Conservation (phyloP, 2,329 filamentous ascomycete genomes). For the Colletotrichum trifolii region DNA sequence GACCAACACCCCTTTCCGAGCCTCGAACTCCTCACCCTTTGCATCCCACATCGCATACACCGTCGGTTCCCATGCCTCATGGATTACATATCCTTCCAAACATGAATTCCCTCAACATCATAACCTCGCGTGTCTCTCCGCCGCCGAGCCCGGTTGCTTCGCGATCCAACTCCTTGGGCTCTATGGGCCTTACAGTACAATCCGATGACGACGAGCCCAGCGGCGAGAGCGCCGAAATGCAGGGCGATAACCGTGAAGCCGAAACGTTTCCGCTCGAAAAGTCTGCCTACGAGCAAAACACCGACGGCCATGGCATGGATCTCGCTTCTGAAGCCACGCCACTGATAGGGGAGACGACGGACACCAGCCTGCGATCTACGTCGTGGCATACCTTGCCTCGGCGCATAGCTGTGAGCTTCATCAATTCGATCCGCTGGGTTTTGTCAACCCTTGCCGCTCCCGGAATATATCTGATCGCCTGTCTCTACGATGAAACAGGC, state of each 20-base stretch:
- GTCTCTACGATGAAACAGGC: slow-evolving; percentile 84
- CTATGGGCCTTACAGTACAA: slow-evolving; percentile 59
- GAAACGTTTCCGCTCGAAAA: slow-evolving; percentile 40
- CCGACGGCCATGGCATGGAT: slow-evolving; percentile 40
- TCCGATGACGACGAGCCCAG: slow-evolving; percentile 53
- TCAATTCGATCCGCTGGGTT: slow-evolving; percentile 82
- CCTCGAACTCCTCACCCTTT: slow-evolving; percentile 9
- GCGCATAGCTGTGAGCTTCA: slow-evolving; percentile 76
- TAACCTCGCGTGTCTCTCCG: slow-evolving; percentile 83
- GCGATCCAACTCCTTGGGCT: slow-evolving; percentile 70
- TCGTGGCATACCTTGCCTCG: slow-evolving; percentile 71
- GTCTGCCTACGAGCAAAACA: slow-evolving; percentile 27
- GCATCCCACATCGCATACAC: slow-evolving; percentile 2
- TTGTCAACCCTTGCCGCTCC: slow-evolving; percentile 83
- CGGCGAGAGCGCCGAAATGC: slow-evolving; percentile 41
- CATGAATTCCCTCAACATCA: slow-evolving; percentile 98
- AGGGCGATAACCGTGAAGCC: slow-evolving; percentile 44
- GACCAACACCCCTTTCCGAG: slow-evolving; percentile 27
- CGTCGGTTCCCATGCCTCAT: slow-evolving; percentile 52
- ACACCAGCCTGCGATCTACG: slow-evolving; percentile 47
- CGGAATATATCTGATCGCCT: slow-evolving; percentile 83
- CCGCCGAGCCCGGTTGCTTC: slow-evolving; percentile 66
- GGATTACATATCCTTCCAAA: slow-evolving; percentile 67
- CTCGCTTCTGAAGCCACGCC: slow-evolving; percentile 73
- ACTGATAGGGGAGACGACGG: slow-evolving; percentile 58